Evolutionary conservation across 176 grass and related monocot genomes (phyloP), one percentile per base, ranked within the genome.

Genomic region (Bolboschoenus planiculmis): DNA sequence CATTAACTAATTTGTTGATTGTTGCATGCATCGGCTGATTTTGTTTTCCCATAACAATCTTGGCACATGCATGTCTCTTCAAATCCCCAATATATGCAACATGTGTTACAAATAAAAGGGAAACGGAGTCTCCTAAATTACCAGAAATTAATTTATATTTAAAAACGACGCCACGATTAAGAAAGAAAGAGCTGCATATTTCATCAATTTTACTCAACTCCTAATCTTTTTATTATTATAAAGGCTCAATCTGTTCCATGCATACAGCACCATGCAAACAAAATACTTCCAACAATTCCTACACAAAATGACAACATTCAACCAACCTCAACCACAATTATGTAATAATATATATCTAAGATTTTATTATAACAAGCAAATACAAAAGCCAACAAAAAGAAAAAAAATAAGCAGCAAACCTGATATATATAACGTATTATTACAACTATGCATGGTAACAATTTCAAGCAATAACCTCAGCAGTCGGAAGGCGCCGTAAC

Each of bases 401-500:
- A 40, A 5, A 40, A 53, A 53, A 53, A 53, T 3, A 40, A 40
- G 18, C 18, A 53, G 4, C 11, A 53, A 18, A 53, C 14, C 50
- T 53, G 18, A 53, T 18, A 1, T 3, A 67, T 67, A 67, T 8
- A 21, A 65, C 8, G 40, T n/a, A 44, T 35, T 39, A 14, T 53
- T 53, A 53, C 46, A 48, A 48, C 50, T 53, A 14, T 53, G 50
- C 7, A 70, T 4, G 20, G 35, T 21, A 40, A 40, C 65, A 40
- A 70, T 11, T 74, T 74, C 7, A 47, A 6, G 1, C 44, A 9
- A 59, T 40, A 60, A 81, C 48, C 5, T 81, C 37, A 88, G 75
- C 90, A 95, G 65, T 88, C 20, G 1, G 81, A 9, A 0, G 90
- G 87, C 34, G 37, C 56, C 23, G 36, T 26, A 31, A 94, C 77